Evolutionary conservation across 805 yeast genomes (phyloP).

Genomic region (Limtongia smithiae): DNA sequence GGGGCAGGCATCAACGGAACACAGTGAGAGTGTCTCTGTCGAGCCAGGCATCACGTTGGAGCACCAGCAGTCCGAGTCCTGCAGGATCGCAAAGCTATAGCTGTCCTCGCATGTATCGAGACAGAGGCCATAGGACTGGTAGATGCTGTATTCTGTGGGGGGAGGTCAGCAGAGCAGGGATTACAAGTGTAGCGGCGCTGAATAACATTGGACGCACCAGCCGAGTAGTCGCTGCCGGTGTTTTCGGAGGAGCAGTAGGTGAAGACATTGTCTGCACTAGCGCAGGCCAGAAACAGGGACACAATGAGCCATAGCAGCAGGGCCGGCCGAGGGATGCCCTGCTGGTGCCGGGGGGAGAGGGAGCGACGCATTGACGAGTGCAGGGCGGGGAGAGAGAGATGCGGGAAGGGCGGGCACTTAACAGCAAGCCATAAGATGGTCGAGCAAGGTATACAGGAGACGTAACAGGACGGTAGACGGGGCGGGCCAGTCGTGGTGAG

Average conservation of each 20-base stretch:
- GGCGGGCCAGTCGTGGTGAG: too few relatives aligned
- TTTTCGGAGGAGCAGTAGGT: slow-evolving; percentile 42
- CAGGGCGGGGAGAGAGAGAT: neutral
- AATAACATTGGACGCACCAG: slow-evolving; percentile 21
- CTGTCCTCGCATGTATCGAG: slow-evolving; percentile 44
- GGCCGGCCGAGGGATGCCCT: too few relatives aligned
- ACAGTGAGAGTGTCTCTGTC: slow-evolving; percentile 38
- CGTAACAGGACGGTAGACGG: neutral
- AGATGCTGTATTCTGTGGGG: slow-evolving; percentile 26
- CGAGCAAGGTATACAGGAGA: neutral
- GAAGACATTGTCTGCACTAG: slow-evolving; percentile 22
- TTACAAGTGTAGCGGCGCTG: neutral
- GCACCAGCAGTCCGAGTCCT: slow-evolving; percentile 58
- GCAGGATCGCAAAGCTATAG: slow-evolving; percentile 53
- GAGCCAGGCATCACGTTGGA: slow-evolving; percentile 49
- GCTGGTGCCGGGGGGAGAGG: too few relatives aligned
- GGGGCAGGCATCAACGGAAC: slow-evolving; percentile 42
- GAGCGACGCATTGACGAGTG: neutral
- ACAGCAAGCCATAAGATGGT: neutral
- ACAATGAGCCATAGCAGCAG: too few relatives aligned
- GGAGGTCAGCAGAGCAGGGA: neutral
- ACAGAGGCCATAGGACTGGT: slow-evolving; percentile 53
- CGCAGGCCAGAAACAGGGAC: too few relatives aligned
- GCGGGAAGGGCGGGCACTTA: neutral
- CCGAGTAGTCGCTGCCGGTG: slow-evolving; percentile 37